A percentile compares a stretch with the other conserved stretches of the same genome.
Conservation (phyloP, 192 early-diverging fungal species). For the Fimicolochytrium jonesii region DNA sequence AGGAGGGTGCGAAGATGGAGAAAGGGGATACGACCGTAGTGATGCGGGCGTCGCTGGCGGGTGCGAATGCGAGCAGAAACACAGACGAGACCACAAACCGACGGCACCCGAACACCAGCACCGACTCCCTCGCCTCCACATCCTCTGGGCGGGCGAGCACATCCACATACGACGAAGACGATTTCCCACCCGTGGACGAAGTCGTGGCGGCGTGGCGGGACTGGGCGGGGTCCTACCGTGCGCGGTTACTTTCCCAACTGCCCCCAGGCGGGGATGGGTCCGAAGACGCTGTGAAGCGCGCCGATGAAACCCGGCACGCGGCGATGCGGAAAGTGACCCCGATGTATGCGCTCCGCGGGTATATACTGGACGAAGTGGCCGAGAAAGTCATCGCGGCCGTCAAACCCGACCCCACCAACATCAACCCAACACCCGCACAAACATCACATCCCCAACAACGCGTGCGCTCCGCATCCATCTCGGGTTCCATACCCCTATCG, state of each 20-base stretch:
- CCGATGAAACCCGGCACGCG: constrained; percentile 15
- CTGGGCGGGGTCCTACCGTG: neutral
- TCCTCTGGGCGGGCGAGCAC: too few relatives aligned
- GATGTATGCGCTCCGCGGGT: constrained; percentile 68
- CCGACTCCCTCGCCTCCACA: too few relatives aligned
- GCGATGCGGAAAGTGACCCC: constrained; percentile 70
- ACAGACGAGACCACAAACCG: neutral
- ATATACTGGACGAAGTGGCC: constrained; percentile 62
- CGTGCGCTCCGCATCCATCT: neutral
- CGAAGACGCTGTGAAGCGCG: neutral
- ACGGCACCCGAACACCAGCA: neutral
- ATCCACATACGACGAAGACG: neutral
- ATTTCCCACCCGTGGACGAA: neutral
- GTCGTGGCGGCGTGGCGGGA: neutral
- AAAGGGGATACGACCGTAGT: neutral
- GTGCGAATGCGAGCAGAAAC: neutral
- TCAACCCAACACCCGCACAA: too few relatives aligned
- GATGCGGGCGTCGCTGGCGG: neutral
- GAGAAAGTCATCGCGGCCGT: constrained; percentile 24
- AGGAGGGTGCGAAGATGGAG: neutral
- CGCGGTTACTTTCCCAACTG: neutral
- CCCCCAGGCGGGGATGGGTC: neutral
- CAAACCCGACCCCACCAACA: neutral
- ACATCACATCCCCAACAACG: neutral
- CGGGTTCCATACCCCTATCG: neutral